phyloP scores from a whole-genome alignment of 2,329 filamentous ascomycete genomes.

The Alternaria ethzedia region DNA sequence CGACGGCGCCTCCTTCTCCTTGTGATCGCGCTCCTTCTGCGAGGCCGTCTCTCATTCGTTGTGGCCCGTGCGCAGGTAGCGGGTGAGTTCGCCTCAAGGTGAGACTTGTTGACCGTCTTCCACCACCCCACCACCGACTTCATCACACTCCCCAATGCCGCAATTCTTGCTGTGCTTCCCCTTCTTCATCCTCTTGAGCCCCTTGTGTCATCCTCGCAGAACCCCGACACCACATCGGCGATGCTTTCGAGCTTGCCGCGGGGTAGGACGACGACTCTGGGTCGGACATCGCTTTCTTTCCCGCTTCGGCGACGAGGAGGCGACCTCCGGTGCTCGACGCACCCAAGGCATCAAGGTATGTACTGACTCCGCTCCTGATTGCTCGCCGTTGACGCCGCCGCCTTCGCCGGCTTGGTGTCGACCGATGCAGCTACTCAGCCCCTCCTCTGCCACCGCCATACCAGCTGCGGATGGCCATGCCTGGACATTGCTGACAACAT shows the following conservation, averaged over 20 bases:
- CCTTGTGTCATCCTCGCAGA: not conserved
- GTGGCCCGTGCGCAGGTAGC: constrained; percentile 1
- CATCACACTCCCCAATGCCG: not conserved
- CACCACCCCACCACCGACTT: not conserved
- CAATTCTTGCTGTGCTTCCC: not conserved
- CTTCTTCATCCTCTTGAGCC: not conserved
- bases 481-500: not conserved
- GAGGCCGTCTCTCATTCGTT: not conserved
- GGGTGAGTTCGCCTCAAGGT: not conserved
- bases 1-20: not conserved
- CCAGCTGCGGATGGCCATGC: not conserved
- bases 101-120: not conserved
- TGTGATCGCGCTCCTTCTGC: not conserved
- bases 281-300: not conserved
- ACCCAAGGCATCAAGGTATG: not conserved
- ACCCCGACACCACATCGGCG: not conserved
- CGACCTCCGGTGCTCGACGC: not conserved
- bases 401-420: not conserved
- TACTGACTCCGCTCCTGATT: not conserved
- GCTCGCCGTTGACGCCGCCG: not conserved
- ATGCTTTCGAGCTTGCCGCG: not conserved
- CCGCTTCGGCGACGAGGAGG: not conserved
- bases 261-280: not conserved
- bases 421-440: not conserved
- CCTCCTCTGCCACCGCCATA: not conserved